Conservation (phyloP, 1,139 yeast genomes). For the Geotrichum siamense region DNA sequence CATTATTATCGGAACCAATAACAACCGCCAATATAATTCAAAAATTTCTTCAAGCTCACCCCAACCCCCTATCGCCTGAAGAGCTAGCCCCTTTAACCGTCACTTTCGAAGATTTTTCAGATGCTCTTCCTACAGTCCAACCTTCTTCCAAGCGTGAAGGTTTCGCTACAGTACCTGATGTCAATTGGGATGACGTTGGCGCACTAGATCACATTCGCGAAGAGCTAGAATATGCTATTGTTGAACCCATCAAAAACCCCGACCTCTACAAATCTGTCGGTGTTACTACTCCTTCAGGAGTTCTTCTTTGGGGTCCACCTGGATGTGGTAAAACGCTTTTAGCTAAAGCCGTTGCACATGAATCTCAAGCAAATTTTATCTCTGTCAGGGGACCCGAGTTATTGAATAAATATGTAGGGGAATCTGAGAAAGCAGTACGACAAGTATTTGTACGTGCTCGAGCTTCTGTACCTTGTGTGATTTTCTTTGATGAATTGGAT, state of each 20-base stretch:
- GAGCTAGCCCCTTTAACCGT: constrained; percentile 73
- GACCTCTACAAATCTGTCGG: constrained; percentile 87
- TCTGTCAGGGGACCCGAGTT: constrained; percentile 94
- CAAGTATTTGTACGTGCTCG: constrained; percentile 93
- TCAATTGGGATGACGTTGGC: constrained; percentile 92
- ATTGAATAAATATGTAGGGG: constrained; percentile 92
- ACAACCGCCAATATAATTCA: constrained; percentile 70
- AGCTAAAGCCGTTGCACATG: constrained; percentile 97
- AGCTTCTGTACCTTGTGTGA: constrained; percentile 91
- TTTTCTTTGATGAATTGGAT: constrained; percentile 92
- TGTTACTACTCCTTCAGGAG: constrained; percentile 95
- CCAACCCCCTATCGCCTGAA: constrained; percentile 65
- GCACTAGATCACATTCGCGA: constrained; percentile 74
- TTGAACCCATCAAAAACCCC: constrained; percentile 91
- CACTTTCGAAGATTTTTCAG: constrained; percentile 67
- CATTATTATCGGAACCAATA: constrained; percentile 19
- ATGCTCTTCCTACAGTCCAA: constrained; percentile 86
- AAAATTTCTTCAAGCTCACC: constrained; percentile 63
- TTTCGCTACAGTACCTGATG: constrained; percentile 97
- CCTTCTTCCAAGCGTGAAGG: constrained; percentile 99
- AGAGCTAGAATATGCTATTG: constrained; percentile 94
- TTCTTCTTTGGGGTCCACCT: constrained; percentile 97
- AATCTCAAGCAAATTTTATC: constrained; percentile 90
- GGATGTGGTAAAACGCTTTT: constrained; percentile 96
- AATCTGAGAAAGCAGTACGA: constrained; percentile 88